Percentiles rank a stretch among this genome's conserved stretches.
phyloP scores from a whole-genome alignment of 2,329 filamentous ascomycete genomes.

The Aspergillus ochraceoroseus region DNA sequence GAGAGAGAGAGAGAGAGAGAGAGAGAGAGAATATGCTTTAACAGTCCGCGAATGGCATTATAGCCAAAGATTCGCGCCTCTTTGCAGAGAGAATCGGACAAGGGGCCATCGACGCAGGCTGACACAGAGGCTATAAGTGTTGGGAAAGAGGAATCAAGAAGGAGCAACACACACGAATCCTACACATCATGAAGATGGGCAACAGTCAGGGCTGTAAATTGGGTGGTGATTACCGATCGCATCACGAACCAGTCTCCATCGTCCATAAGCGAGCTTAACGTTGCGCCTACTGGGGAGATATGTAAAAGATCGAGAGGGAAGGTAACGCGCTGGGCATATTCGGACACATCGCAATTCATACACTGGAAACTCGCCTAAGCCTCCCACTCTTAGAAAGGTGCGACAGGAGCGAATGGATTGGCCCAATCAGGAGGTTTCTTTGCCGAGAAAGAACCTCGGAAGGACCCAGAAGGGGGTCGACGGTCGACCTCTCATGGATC shows the following conservation, averaged over 20 bases:
- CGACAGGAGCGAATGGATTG: slow-evolving; percentile 23
- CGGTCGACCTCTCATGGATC: not conserved
- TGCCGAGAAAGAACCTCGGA: slow-evolving; percentile 30
- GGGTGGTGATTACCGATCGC: not conserved
- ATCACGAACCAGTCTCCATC: slow-evolving; percentile 6
- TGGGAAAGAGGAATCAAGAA: not conserved
- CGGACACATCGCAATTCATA: not conserved
- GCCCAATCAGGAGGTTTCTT: slow-evolving; percentile 33
- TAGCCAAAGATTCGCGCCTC: not conserved
- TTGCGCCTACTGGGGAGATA: not conserved
- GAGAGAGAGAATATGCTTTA: too few species aligned
- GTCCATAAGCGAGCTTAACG: slow-evolving; percentile 5
- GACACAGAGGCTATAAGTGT: not conserved
- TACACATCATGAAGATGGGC: not conserved
- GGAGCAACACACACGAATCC: too few species aligned
- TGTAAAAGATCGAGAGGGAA: not conserved
- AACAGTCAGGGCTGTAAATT: not conserved
- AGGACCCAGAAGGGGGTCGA: too few species aligned
- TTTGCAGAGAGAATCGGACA: not conserved
- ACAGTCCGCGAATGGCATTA: not conserved
- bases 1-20: not conserved
- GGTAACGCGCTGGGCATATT: slow-evolving; percentile 1
- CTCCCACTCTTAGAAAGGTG: slow-evolving; percentile 37
- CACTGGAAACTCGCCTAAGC: slow-evolving; percentile 31
- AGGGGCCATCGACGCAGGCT: not conserved